A percentile compares a stretch with the other conserved stretches of the same genome.
These are phyloP conservation scores for Rhinocladiella mackenziei DNA, from an alignment of 2,329 filamentous ascomycete species.

Conservation along the genomic window DNA sequence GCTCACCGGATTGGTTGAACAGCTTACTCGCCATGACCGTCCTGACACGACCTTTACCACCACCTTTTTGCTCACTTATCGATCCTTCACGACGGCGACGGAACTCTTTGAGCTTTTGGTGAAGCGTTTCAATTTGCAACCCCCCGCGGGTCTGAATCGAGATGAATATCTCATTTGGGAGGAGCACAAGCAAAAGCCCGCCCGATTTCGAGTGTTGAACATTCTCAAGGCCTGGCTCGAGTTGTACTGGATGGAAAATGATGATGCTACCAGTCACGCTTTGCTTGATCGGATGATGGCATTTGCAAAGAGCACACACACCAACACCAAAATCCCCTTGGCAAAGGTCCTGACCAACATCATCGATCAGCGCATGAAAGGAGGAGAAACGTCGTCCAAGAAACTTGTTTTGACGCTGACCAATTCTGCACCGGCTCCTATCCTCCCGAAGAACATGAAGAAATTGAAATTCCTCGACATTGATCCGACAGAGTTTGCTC, in stretches of 20 bases:
- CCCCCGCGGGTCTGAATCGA: slow-evolving; percentile 72
- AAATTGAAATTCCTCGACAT: slow-evolving; percentile 98
- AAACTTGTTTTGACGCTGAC: slow-evolving; percentile 82
- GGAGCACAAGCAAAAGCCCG: slow-evolving; percentile 91
- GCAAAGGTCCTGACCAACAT: slow-evolving; percentile 78
- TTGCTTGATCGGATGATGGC: slow-evolving; percentile 83
- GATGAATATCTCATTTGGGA: slow-evolving; percentile 82
- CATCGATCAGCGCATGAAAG: slow-evolving; percentile 80
- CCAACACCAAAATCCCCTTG: slow-evolving; percentile 87
- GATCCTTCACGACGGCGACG: slow-evolving; percentile 84
- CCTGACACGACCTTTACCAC: slow-evolving; percentile 94
- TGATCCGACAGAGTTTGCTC: slow-evolving; percentile 91
- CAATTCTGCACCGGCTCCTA: slow-evolving; percentile 76
- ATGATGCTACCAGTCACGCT: slow-evolving; percentile 75
- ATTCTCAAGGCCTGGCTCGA: slow-evolving; percentile 99
- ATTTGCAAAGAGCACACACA: slow-evolving; percentile 88
- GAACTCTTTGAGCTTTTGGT: slow-evolving; percentile 93
- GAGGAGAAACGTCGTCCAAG: slow-evolving; percentile 81
- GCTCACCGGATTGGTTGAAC: slow-evolving; percentile 82
- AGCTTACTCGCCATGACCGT: slow-evolving; percentile 92
- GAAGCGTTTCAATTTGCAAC: slow-evolving; percentile 86
- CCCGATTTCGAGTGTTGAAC: slow-evolving; percentile 93
- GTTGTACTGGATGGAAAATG: slow-evolving; percentile 97
- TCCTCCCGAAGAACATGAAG: slow-evolving; percentile 98
- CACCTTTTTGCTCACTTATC: slow-evolving; percentile 94